Percentiles rank a stretch among this genome's conserved stretches.
phyloP scores from a whole-genome alignment of 192 early-diverging fungal species.

The Ambispora gerdemannii region DNA sequence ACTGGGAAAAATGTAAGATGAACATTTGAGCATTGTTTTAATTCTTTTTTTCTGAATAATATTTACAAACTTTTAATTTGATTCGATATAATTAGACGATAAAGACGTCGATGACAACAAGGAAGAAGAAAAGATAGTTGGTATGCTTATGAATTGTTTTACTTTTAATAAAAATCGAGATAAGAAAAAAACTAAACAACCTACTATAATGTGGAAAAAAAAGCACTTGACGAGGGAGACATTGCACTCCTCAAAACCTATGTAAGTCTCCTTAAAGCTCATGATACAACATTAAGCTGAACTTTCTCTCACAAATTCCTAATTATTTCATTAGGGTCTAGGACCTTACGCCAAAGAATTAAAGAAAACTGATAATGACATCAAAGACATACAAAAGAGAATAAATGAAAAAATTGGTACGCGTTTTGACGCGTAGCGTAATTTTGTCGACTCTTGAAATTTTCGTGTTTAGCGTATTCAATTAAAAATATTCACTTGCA shows the following conservation, averaged over 20 bases:
- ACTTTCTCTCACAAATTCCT: background rate
- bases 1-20: conserved; percentile 96
- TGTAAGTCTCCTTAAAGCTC: conserved; percentile 44
- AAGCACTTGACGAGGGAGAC: conserved; percentile 86
- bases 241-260: conserved; percentile 93
- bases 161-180: too few relatives aligned
- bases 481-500: too few relatives aligned
- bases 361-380: conserved; percentile 88
- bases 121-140: conserved; percentile 84
- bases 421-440: background rate
- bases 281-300: background rate
- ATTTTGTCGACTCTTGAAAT: background rate
- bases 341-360: conserved; percentile 96
- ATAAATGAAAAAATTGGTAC: conserved; percentile 98
- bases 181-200: too few relatives aligned
- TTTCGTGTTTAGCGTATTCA: background rate
- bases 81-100: conserved; percentile 57
- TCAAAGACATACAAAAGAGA: conserved; percentile 96
- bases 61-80: too few relatives aligned
- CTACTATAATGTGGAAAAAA: too few relatives aligned
- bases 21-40: background rate
- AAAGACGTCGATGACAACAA: conserved; percentile 73
- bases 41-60: too few relatives aligned
- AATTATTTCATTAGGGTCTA: conserved; percentile 68
- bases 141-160: too few relatives aligned